phyloP scores from a whole-genome alignment of 2,329 filamentous ascomycete genomes.

The Trichoderma afroharzianum region DNA sequence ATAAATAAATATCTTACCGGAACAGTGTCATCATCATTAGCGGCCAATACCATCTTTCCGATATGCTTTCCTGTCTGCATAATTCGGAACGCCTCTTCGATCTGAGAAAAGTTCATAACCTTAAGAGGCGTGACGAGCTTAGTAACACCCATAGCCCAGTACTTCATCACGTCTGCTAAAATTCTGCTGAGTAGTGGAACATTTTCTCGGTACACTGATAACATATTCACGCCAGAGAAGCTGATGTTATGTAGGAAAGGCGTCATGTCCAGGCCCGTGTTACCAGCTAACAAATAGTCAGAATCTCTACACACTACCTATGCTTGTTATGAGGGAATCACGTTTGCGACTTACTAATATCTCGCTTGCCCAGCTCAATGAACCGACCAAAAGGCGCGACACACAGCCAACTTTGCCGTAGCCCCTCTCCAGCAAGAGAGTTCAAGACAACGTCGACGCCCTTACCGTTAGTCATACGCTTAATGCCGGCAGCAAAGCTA shows the following conservation, averaged over 20 bases:
- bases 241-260: background rate
- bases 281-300: background rate
- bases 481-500: slow-evolving; percentile 28
- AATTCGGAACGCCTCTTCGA: background rate
- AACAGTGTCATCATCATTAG: background rate
- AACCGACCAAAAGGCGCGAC: slow-evolving; percentile 32
- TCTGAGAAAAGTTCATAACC: background rate
- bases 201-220: background rate
- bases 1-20: background rate
- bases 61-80: background rate
- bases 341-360: slow-evolving; percentile 21
- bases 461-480: slow-evolving; percentile 23
- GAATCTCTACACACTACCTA: background rate
- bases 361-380: slow-evolving; percentile 34
- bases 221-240: background rate
- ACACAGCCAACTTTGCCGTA: slow-evolving; percentile 31
- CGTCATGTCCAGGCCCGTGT: background rate
- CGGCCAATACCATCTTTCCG: background rate
- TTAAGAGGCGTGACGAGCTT: background rate
- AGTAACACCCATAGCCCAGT: background rate
- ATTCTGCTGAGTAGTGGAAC: background rate
- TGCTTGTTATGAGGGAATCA: background rate
- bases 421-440: slow-evolving; percentile 26
- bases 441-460: slow-evolving; percentile 33
- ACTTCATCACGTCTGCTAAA: background rate